Evolutionary conservation across 2,329 filamentous ascomycete genomes (phyloP), one percentile per base, ranked within the genome.

Genomic region (Aspergillus amoenus): DNA sequence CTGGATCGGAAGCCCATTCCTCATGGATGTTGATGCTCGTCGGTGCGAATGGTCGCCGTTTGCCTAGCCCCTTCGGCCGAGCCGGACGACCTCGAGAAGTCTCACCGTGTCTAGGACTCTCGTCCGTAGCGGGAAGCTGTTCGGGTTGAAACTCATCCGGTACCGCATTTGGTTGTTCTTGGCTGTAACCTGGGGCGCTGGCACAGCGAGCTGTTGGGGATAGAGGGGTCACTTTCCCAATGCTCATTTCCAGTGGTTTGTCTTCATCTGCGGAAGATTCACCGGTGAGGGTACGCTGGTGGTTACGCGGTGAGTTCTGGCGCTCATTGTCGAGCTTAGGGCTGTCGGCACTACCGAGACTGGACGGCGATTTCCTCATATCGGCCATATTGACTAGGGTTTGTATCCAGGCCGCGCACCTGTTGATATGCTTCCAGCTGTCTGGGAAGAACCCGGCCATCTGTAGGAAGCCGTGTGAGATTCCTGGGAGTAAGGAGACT

Each of bases 391-490:
- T 62, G 49, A 96, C 93, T 0, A 92, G 82, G 27, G 92, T 87
- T 46, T 88, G 82, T 64, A 97, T 92, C 93, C 93, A 97, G 15
- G 81, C 78, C 0, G 86, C 88, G 61, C 89, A 90, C 34, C 88
- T 84, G 62, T 89, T 85, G 65, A 97, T 90, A 69, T 95, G 88
- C 67, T 88, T 89, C 90, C 92, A 96, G 1, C 90, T 93, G 8
- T 94, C 91, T 0, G 92, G 92, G 65, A 95, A 99, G 3, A 97
- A 80, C 1, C 85, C 82, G 0, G 91, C 91, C 69, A 99, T 96
- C 70, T 97, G 93, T 65, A 97, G 77, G 73, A 99, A 99, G 1
- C 94, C 94, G 68, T 99, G 94, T 4, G 88, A 92, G 48, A 96
- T 91, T 0, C 93, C 93, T 0, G 93, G 92, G 4, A 99, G 87